Conservation (phyloP, 257 asterid species). For the Verbascum thapsus region DNA sequence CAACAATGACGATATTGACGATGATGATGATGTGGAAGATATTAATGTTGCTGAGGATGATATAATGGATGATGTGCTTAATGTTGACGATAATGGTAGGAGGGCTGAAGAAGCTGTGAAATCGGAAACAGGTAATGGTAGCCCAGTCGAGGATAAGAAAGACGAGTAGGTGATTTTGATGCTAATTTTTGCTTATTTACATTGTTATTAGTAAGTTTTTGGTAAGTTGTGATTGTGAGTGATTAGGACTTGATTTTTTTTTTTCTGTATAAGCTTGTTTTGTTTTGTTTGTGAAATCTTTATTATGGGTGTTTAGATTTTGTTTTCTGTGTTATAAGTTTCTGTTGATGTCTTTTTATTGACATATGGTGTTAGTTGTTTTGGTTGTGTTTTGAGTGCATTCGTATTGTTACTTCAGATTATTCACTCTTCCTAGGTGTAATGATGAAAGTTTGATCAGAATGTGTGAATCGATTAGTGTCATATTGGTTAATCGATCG, state of each 20-base stretch:
- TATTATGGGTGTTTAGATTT: neutral
- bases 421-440: no score
- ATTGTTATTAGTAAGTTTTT: conserved; percentile 7
- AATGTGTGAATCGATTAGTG: no score
- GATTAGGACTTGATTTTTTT: conserved; percentile 15
- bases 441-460: no score
- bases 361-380: no score
- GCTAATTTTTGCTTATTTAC: conserved; percentile 12
- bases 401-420: no score
- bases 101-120: conserved; percentile 64
- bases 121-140: conserved; percentile 53
- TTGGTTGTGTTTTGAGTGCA: no score
- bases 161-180: conserved; percentile 38
- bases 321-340: no score
- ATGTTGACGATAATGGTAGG: conserved; percentile 60
- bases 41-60: conserved; percentile 91
- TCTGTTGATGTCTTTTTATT: no score
- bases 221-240: neutral
- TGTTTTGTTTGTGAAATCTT: conserved; percentile 26
- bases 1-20: conserved; percentile 77
- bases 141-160: conserved; percentile 49
- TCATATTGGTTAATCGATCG: no score
- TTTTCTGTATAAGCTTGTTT: conserved; percentile 8
- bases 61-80: conserved; percentile 89
- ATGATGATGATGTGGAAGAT: conserved; percentile 76